Conservation (phyloP, 805 yeast species). For the Candida verbasci region DNA sequence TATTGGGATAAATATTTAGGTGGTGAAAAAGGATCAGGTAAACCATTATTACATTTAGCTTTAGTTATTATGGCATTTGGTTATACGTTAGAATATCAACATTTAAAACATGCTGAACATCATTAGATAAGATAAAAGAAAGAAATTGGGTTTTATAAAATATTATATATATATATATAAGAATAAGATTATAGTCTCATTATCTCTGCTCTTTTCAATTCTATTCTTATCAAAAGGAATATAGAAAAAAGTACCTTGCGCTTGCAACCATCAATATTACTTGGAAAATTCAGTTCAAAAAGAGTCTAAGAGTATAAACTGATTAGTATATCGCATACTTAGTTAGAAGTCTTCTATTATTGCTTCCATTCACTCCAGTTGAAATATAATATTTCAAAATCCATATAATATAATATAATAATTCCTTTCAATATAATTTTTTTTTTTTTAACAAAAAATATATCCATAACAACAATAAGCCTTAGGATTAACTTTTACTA, state of each 20-base stretch:
- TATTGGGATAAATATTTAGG: constrained; percentile 85
- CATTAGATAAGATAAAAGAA: background rate
- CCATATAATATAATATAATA: too few relatives aligned
- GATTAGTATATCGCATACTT: too few relatives aligned
- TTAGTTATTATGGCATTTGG: constrained; percentile 67
- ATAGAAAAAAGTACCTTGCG: too few relatives aligned
- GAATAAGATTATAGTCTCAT: background rate
- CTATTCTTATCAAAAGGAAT: too few relatives aligned
- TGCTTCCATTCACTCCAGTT: too few relatives aligned
- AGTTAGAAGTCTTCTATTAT: too few relatives aligned
- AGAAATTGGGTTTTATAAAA: background rate
- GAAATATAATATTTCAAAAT: too few relatives aligned
- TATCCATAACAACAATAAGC: background rate
- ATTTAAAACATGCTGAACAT: constrained; percentile 39
- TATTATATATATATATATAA: background rate
- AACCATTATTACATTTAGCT: constrained; percentile 77
- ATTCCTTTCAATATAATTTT: background rate
- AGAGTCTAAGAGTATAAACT: too few relatives aligned
- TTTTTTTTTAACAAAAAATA: background rate
- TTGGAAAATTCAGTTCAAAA: too few relatives aligned
- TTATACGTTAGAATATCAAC: constrained; percentile 91
- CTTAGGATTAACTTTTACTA: background rate
- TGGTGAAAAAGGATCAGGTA: constrained; percentile 79
- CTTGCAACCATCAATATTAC: too few relatives aligned
- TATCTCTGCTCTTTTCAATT: background rate